Percentiles rank a stretch among this genome's conserved stretches.
These are phyloP conservation scores for Talaromyces atroroseus DNA, from an alignment of 2,329 filamentous ascomycete genomes.

Conservation along the genomic window DNA sequence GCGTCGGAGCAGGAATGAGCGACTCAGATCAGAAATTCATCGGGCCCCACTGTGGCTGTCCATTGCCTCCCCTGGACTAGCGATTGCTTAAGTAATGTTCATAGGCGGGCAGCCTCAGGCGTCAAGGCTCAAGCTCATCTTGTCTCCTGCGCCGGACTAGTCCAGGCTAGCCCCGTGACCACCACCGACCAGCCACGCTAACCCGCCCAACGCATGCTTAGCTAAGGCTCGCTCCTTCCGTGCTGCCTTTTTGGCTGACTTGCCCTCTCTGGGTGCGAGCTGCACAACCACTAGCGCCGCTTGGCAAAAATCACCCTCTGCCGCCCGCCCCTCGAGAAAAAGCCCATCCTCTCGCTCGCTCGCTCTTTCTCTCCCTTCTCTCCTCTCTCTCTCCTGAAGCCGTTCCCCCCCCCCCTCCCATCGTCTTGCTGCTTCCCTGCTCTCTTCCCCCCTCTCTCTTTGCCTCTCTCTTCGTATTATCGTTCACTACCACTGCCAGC, in stretches of 20 bases:
- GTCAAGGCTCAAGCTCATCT: not conserved
- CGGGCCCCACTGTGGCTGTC: not conserved
- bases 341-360: conserved; percentile 18
- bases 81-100: not conserved
- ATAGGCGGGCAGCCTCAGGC: not conserved
- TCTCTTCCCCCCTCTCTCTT: not conserved
- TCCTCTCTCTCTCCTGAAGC: conserved; percentile 8
- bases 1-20: not conserved
- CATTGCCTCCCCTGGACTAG: conserved; percentile 1
- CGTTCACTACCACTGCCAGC: not conserved
- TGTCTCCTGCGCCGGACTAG: not conserved
- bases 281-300: conserved; percentile 32
- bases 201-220: not conserved
- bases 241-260: not conserved
- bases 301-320: conserved; percentile 29
- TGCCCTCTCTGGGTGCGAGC: conserved; percentile 8
- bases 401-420: too few relatives aligned
- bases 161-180: not conserved
- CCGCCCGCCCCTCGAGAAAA: conserved; percentile 27
- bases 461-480: not conserved
- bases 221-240: not conserved
- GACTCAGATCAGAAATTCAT: conserved; percentile 1
- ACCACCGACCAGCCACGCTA: not conserved
- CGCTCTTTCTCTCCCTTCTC: conserved; percentile 9
- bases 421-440: too few relatives aligned